A percentile compares a stretch with the other conserved stretches of the same genome.
Evolutionary conservation across 2,329 filamentous ascomycete species (phyloP).

Genomic region (Pseudohalonectria lignicola): DNA sequence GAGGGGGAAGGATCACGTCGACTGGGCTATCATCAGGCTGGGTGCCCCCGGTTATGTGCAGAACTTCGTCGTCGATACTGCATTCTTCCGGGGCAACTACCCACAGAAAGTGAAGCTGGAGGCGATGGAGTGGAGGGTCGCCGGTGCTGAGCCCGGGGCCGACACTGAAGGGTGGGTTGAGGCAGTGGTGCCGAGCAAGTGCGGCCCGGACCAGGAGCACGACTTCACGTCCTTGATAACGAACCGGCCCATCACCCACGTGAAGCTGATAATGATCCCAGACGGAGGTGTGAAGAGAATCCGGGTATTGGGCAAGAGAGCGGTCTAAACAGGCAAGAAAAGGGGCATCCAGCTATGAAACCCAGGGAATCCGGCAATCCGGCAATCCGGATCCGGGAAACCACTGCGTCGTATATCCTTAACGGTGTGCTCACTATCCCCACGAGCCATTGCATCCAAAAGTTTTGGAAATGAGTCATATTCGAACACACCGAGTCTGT

Average conservation of each 20-base stretch:
- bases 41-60: slow-evolving; percentile 55
- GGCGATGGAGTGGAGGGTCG: slow-evolving; percentile 41
- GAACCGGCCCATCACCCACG: slow-evolving; percentile 60
- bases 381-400: too few relatives aligned
- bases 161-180: slow-evolving; percentile 54
- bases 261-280: slow-evolving; percentile 86
- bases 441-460: too few relatives aligned
- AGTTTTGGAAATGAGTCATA: too few relatives aligned
- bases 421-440: too few relatives aligned
- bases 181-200: slow-evolving; percentile 55
- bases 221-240: slow-evolving; percentile 45
- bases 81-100: slow-evolving; percentile 76
- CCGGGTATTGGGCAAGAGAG: slow-evolving; percentile 59
- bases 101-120: slow-evolving; percentile 65
- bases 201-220: slow-evolving; percentile 63
- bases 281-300: slow-evolving; percentile 89
- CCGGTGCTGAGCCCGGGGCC: slow-evolving; percentile 36
- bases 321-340: slow-evolving; percentile 10
- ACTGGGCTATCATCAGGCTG: slow-evolving; percentile 71
- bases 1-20: slow-evolving; percentile 58
- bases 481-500: too few relatives aligned
- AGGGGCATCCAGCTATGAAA: too few relatives aligned
- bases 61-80: slow-evolving; percentile 65
- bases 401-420: too few relatives aligned
- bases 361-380: too few relatives aligned